Percentiles rank a stretch among this genome's conserved stretches.
Evolutionary conservation across 768 basidiomycete genomes (phyloP).

Genomic region (Lentinula edodes): DNA sequence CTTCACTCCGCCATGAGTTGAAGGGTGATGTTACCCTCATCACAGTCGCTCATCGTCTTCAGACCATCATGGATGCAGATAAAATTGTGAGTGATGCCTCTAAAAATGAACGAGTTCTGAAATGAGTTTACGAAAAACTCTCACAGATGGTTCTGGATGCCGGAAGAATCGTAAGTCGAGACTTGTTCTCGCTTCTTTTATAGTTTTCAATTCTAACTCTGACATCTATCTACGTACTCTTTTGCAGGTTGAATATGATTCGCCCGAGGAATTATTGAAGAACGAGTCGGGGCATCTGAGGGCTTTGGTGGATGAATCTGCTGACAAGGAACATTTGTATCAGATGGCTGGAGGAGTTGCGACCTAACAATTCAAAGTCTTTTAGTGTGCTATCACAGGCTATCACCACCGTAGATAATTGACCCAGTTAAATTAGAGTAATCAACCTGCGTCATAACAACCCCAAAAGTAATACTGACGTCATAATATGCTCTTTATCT

Average conservation of each 20-base stretch:
- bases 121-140: not conserved
- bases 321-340: constrained; percentile 43
- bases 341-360: constrained; percentile 28
- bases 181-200: not conserved
- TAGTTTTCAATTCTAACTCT: not conserved
- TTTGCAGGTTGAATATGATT: constrained; percentile 48
- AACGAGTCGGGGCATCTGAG: constrained; percentile 48
- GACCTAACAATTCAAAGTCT: too few relatives aligned
- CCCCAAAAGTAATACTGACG: not conserved
- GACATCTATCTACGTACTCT: not conserved
- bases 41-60: constrained; percentile 49
- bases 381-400: too few relatives aligned
- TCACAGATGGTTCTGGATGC: constrained; percentile 40
- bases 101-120: constrained; percentile 9
- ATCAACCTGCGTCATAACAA: not conserved
- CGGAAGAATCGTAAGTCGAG: constrained; percentile 26
- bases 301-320: constrained; percentile 52
- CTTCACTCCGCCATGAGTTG: constrained; percentile 61
- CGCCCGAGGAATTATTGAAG: constrained; percentile 42
- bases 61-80: constrained; percentile 59
- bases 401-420: too few relatives aligned
- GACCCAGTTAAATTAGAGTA: not conserved
- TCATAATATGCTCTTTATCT: not conserved
- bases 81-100: constrained; percentile 21
- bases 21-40: constrained; percentile 48